Base-by-base conservation (phyloP, 257 asterid species). In the Capsicum rhomboideum region DNA sequence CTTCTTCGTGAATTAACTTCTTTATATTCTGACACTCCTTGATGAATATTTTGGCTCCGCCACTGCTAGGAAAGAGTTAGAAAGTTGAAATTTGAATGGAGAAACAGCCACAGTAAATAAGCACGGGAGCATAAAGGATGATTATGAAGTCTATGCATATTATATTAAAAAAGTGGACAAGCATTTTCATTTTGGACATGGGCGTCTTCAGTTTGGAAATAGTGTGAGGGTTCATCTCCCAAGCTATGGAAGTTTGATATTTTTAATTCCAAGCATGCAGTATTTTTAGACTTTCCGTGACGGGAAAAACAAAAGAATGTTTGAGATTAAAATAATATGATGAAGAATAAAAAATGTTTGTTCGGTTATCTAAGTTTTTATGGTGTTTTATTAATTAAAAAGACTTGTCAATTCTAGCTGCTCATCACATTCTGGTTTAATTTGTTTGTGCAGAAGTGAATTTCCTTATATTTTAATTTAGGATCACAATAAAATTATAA, bases 111-210 rank as follows among this genome's bases (percentile, higher is more conserved):
- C 69, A 84, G 87, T 46, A 77, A 71, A 37, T 63, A 67, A 85
- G 89, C 87, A 84, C 85, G 88, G 84, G 88, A 75, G 83, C 89
- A 87, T 79, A 86, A 75, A 82, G 82, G 87, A 81, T 82, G 91
- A 89, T 87, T 87, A 84, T 86, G 90, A 89, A 83, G 71, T 88
- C 84, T 75, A 85, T 88, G 90, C 49, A 59, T 78, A 7, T 78
- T 4, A 53, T 52, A 78, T 50, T 78, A 78, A 61, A 61, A 58
- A 59, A 17, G 40, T 80, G 31, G 9, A n/a, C 40, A 80, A 29
- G 3, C n/a, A 63, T 59, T 59, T 40, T 40, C 8, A 46, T 74
- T 79, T 64, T 42, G 55, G 80, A 42, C 67, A 84, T 55, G 64
- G 42, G 78, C 61, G 58, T 84, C 71, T 52, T 85, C 74, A 82